These are phyloP conservation scores for Penicillium sp. DNA, from an alignment of 2,329 filamentous ascomycete genomes.

Conservation along the genomic window DNA sequence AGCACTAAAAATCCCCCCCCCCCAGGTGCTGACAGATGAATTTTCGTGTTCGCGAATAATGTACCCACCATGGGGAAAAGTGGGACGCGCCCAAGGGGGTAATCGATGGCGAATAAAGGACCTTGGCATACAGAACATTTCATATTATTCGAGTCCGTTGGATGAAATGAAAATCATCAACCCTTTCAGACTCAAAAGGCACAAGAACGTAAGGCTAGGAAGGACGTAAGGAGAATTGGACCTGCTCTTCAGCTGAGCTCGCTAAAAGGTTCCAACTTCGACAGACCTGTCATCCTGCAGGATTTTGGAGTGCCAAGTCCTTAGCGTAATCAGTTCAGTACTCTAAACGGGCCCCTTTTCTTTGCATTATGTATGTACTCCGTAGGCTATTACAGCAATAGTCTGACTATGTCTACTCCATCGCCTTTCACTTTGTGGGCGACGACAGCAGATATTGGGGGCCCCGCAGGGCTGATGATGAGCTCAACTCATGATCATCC, in stretches of 20 bases:
- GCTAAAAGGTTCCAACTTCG: not conserved
- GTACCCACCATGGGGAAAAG: constrained; percentile 22
- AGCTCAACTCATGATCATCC: constrained; percentile 14
- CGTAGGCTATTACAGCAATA: too few relatives aligned
- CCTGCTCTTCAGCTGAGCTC: not conserved
- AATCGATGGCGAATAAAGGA: constrained; percentile 6
- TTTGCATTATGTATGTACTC: too few relatives aligned
- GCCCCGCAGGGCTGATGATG: constrained; percentile 16
- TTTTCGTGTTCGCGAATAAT: constrained; percentile 22
- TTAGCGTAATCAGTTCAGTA: not conserved
- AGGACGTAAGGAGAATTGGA: constrained; percentile 22
- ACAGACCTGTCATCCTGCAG: not conserved
- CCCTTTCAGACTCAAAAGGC: not conserved
- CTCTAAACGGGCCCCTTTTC: not conserved
- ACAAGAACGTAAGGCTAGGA: constrained; percentile 20
- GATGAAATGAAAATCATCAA: not conserved
- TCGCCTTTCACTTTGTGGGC: not conserved
- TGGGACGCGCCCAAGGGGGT: constrained; percentile 28
- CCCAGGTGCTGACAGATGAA: too few relatives aligned
- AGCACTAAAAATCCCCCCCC: not conserved
- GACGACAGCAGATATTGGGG: not conserved
- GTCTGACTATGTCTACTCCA: not conserved
- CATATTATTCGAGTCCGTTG: not conserved
- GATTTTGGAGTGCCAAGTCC: not conserved
- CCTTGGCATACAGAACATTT: too few relatives aligned